These are phyloP conservation scores for Russula emetica DNA, from an alignment of 768 basidiomycete genomes.

Conservation along the genomic window DNA sequence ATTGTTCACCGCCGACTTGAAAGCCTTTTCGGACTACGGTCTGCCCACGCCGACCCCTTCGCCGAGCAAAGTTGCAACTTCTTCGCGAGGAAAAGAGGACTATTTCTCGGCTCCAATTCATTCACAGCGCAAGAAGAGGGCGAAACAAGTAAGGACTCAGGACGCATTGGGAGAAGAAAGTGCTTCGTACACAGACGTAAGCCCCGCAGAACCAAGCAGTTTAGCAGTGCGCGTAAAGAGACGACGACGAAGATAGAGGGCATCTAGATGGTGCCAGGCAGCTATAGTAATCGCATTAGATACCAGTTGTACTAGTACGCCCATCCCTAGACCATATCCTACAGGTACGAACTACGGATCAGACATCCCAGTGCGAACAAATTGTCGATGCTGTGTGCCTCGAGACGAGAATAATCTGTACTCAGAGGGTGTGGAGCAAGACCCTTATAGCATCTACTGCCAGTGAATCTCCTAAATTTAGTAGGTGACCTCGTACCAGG, in stretches of 20 bases:
- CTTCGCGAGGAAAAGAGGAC: slow-evolving; percentile 5
- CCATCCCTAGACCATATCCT: no score
- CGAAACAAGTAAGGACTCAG: not conserved
- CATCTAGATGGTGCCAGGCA: no score
- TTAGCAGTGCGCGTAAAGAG: slow-evolving; percentile 21
- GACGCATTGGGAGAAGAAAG: not conserved
- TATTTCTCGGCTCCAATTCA: not conserved
- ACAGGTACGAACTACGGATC: no score
- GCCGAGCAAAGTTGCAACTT: slow-evolving; percentile 5
- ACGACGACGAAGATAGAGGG: slow-evolving; percentile 4
- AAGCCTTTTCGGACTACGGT: slow-evolving; percentile 61
- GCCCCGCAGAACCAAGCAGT: not conserved
- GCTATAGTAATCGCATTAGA: not conserved
- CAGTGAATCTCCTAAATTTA: no score
- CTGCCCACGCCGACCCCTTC: slow-evolving; percentile 32
- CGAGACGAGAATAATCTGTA: no score
- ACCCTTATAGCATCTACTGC: no score
- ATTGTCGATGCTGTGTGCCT: no score
- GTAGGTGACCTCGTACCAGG: no score
- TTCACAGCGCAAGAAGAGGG: slow-evolving; percentile 6
- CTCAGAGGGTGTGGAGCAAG: no score
- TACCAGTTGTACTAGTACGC: no score
- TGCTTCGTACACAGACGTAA: not conserved
- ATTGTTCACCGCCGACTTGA: slow-evolving; percentile 70
- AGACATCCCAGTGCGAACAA: no score